Conservation (phyloP, 164 flowering plant genomes). For the Berberis thunbergii region DNA sequence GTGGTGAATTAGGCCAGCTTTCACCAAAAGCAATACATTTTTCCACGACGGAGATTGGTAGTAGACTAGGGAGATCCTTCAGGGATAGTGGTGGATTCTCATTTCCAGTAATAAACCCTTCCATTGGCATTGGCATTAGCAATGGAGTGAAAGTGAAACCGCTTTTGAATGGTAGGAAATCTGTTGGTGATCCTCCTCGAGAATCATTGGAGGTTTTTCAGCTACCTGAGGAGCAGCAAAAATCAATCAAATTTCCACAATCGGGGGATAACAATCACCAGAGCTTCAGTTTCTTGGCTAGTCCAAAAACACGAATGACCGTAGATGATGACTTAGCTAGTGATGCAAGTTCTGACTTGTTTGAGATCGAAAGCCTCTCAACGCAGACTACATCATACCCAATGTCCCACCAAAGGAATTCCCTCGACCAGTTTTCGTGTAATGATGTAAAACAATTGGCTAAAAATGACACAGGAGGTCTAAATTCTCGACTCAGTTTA, state of each 20-base stretch:
- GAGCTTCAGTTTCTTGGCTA: constrained; percentile 24
- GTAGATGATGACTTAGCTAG: constrained; percentile 54
- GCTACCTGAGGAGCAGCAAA: constrained; percentile 13
- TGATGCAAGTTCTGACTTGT: constrained; percentile 86
- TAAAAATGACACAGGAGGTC: not conserved
- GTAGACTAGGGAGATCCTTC: constrained; percentile 16
- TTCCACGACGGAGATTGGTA: constrained; percentile 9
- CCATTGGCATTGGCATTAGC: not conserved
- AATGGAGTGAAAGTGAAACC: constrained; percentile 2
- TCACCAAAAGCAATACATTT: constrained; percentile 12
- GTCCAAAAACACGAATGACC: constrained; percentile 20
- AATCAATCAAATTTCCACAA: constrained; percentile 12
- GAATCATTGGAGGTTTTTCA: constrained; percentile 52
- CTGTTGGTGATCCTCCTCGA: constrained; percentile 30
- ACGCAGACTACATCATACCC: constrained; percentile 36
- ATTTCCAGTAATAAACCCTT: constrained; percentile 35
- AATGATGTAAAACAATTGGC: constrained; percentile 11
- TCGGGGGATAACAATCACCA: constrained; percentile 10
- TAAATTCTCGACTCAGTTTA: constrained; percentile 20
- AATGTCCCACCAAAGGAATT: constrained; percentile 37
- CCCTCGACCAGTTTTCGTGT: constrained; percentile 39
- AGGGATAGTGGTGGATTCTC: constrained; percentile 29
- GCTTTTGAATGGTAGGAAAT: not conserved
- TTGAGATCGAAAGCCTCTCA: constrained; percentile 91
- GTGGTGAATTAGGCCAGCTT: not conserved